Evolutionary conservation across 2,329 filamentous ascomycete genomes (phyloP).

Genomic region (Hymenoscyphus albidus): DNA sequence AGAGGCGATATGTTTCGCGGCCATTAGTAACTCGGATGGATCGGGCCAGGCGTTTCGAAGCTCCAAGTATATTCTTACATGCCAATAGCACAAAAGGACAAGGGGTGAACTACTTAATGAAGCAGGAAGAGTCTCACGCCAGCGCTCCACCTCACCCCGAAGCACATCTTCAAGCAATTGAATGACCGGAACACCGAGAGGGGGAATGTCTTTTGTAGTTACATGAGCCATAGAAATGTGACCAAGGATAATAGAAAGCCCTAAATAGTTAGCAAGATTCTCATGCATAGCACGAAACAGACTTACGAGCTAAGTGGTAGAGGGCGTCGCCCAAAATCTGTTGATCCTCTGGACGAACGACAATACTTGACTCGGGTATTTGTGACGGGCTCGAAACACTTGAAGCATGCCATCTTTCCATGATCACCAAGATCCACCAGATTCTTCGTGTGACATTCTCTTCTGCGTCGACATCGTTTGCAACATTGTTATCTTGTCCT

Average conservation of each 20-base stretch:
- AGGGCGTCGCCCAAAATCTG: constrained; percentile 58
- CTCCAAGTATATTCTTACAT: constrained; percentile 61
- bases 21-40: constrained; percentile 55
- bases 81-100: constrained; percentile 67
- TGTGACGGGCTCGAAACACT: constrained; percentile 59
- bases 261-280: constrained; percentile 34
- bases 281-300: not conserved
- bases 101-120: constrained; percentile 51
- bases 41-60: constrained; percentile 55
- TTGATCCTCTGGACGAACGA: constrained; percentile 57
- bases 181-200: constrained; percentile 39
- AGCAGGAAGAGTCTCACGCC: constrained; percentile 59
- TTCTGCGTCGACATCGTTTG: constrained; percentile 55
- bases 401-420: constrained; percentile 72
- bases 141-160: constrained; percentile 59
- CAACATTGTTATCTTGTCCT: constrained; percentile 38
- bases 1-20: constrained; percentile 55
- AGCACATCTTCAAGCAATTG: constrained; percentile 48
- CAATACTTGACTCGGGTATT: constrained; percentile 59
- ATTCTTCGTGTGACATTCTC: constrained; percentile 59
- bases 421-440: constrained; percentile 69
- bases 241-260: constrained; percentile 56
- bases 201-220: constrained; percentile 42
- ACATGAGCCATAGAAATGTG: constrained; percentile 48
- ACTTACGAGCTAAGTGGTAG: constrained; percentile 64